Evolutionary conservation across 306 rosid genomes (phyloP).

Genomic region (Arachis stenosperma): DNA sequence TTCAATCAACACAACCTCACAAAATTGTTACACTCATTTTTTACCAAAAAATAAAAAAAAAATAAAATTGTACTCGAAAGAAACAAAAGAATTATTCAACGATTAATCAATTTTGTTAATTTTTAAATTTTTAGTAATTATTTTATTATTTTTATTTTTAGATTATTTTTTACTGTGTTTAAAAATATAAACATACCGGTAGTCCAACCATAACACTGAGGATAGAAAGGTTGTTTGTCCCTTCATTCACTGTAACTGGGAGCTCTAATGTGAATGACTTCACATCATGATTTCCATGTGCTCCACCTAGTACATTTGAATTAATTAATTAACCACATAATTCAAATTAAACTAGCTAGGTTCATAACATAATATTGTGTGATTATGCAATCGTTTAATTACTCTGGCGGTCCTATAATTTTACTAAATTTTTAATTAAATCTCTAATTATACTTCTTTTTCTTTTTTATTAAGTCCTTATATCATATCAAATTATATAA

Average conservation of each 20-base stretch:
- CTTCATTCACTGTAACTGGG: conserved; percentile 48
- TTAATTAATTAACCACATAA: conserved; percentile 9
- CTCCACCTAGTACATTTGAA: conserved; percentile 48
- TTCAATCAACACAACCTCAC: conserved; percentile 12
- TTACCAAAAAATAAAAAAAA: not conserved
- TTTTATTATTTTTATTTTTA: too few species aligned
- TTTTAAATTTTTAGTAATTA: too few species aligned
- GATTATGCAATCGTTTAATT: not conserved
- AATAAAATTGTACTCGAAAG: too few species aligned
- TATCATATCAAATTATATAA: too few species aligned
- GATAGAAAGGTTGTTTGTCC: conserved; percentile 61
- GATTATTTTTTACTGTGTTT: too few species aligned
- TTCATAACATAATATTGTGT: not conserved
- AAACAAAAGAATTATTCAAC: too few species aligned
- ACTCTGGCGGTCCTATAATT: too few species aligned
- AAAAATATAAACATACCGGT: conserved; percentile 49
- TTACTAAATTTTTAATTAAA: too few species aligned
- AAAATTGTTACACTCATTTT: not conserved
- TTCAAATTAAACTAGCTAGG: not conserved
- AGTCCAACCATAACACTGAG: conserved; percentile 76
- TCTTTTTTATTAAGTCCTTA: too few species aligned
- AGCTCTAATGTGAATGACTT: conserved; percentile 53
- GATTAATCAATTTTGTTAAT: too few species aligned
- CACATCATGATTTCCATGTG: conserved; percentile 57
- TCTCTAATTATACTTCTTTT: too few species aligned